Evolutionary conservation across 495 filamentous ascomycete species (phyloP).

Genomic region (Aspergillus wentii): DNA sequence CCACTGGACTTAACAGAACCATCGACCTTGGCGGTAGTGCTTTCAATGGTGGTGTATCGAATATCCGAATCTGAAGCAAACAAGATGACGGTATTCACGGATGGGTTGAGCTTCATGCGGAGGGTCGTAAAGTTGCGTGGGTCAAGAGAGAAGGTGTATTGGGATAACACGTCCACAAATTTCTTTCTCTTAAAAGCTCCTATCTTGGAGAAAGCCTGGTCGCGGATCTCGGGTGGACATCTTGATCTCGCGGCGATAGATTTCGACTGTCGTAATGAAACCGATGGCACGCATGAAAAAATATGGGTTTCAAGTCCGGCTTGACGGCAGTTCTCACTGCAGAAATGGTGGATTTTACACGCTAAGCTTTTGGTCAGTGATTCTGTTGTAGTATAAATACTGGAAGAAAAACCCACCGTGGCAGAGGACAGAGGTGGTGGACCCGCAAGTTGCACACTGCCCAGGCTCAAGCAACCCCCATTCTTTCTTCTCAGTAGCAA

Average conservation of each 20-base stretch:
- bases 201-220: constrained; percentile 24
- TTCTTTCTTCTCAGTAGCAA: constrained; percentile 19
- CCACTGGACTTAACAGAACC: background rate
- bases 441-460: constrained; percentile 15
- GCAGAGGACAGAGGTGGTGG: constrained; percentile 18
- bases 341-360: constrained; percentile 28
- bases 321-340: constrained; percentile 23
- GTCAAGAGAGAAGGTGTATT: constrained; percentile 26
- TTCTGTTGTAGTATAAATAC: too few species aligned
- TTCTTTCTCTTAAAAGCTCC: constrained; percentile 8
- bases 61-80: constrained; percentile 26
- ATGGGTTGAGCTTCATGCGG: constrained; percentile 24
- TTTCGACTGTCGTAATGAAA: constrained; percentile 25
- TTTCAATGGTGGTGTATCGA: constrained; percentile 15
- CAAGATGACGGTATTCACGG: constrained; percentile 23
- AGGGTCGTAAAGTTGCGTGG: constrained; percentile 30
- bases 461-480: constrained; percentile 20
- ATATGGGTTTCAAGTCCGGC: constrained; percentile 7
- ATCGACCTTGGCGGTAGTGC: background rate
- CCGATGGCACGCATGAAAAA: constrained; percentile 22
- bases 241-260: constrained; percentile 23
- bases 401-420: constrained; percentile 16
- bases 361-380: constrained; percentile 8
- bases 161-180: constrained; percentile 15
- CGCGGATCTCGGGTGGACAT: constrained; percentile 17